Evolutionary conservation across 805 yeast species (phyloP).

Genomic region (Kuraishia capsulata): DNA sequence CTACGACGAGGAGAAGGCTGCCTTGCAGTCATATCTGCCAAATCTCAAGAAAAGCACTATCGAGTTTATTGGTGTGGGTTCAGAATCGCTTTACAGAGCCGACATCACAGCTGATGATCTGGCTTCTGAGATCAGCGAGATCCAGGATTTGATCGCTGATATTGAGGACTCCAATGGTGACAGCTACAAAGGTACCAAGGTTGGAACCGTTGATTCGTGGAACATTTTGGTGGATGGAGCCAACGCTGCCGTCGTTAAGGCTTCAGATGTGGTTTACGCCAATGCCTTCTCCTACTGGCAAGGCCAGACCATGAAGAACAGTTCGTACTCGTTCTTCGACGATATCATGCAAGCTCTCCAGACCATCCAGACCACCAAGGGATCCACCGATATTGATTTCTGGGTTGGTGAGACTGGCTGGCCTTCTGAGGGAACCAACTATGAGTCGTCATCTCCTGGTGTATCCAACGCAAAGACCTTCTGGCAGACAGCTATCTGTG

Average conservation of each 20-base stretch:
- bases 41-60: constrained; percentile 57
- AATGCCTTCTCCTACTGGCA: constrained; percentile 99
- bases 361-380: constrained; percentile 77
- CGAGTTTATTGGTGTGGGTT: constrained; percentile 80
- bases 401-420: constrained; percentile 99
- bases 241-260: constrained; percentile 60
- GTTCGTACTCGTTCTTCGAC: constrained; percentile 88
- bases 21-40: constrained; percentile 67
- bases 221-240: constrained; percentile 78
- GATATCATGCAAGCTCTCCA: constrained; percentile 97
- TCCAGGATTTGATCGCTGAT: constrained; percentile 49
- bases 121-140: constrained; percentile 54
- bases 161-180: constrained; percentile 77
- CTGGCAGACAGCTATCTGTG: constrained; percentile 89
- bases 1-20: constrained; percentile 63
- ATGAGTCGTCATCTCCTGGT: constrained; percentile 58
- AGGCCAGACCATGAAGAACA: constrained; percentile 78
- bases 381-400: constrained; percentile 76
- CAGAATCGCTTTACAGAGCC: constrained; percentile 89
- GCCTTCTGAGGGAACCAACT: constrained; percentile 82
- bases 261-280: constrained; percentile 80
- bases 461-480: constrained; percentile 64
- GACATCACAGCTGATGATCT: constrained; percentile 72
- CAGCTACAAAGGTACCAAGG: constrained; percentile 61
- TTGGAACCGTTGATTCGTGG: constrained; percentile 97